Conservation (phyloP, 148 eudicot species). For the Hydrangea macrophylla region DNA sequence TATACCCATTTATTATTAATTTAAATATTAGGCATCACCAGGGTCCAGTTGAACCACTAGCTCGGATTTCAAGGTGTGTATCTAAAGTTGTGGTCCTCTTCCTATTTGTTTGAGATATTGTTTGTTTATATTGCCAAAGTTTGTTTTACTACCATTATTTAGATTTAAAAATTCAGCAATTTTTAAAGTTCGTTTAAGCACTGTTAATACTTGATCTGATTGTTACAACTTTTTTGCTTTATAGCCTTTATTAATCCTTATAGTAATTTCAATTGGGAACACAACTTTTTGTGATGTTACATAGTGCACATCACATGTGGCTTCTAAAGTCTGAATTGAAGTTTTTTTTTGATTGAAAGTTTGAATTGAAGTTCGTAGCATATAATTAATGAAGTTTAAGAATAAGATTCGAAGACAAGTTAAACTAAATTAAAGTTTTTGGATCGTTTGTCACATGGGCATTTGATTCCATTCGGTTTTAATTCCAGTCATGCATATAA, state of each 20-base stretch:
- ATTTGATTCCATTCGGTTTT: too few species aligned
- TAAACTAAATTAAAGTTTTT: too few species aligned
- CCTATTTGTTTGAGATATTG: not conserved
- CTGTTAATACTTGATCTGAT: not conserved
- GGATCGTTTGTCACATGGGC: too few species aligned
- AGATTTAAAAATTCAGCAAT: not conserved
- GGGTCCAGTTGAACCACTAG: not conserved
- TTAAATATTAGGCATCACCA: too few species aligned
- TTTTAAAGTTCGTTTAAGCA: not conserved
- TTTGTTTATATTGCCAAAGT: not conserved
- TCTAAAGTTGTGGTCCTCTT: not conserved
- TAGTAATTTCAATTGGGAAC: not conserved
- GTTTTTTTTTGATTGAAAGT: not conserved
- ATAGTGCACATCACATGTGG: not conserved
- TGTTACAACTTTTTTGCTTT: not conserved
- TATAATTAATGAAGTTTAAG: too few species aligned
- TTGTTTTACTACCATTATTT: not conserved
- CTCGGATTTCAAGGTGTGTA: not conserved
- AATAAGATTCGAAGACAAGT: too few species aligned
- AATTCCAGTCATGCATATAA: too few species aligned
- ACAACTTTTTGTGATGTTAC: not conserved
- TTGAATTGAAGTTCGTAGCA: too few species aligned
- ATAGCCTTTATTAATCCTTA: not conserved
- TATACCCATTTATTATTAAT: too few species aligned
- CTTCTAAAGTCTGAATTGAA: not conserved